Percentiles rank a stretch among this genome's conserved stretches.
Evolutionary conservation across 306 rosid species (phyloP).

Genomic region (Crotalaria pallida): DNA sequence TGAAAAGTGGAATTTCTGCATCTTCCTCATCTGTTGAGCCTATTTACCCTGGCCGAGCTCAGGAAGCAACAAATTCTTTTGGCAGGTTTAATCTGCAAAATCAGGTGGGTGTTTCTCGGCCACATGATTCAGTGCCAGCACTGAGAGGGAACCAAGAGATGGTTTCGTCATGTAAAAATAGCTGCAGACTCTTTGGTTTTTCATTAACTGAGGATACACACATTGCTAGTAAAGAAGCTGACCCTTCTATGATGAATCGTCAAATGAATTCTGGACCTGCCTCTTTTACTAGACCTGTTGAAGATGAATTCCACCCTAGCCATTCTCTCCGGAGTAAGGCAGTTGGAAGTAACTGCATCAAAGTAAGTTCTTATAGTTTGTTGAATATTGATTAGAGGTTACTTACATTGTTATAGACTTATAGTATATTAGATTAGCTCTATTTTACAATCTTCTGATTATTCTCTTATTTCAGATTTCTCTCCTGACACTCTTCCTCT

Average conservation of each 20-base stretch:
- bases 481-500: no score
- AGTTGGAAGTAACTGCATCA: slow-evolving; percentile 48
- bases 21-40: slow-evolving; percentile 24
- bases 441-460: no score
- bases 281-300: slow-evolving; percentile 45
- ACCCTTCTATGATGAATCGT: slow-evolving; percentile 33
- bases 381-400: no score
- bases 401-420: no score
- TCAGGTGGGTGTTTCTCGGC: slow-evolving; percentile 27
- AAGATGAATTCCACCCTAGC: slow-evolving; percentile 46
- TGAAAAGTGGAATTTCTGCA: slow-evolving; percentile 30
- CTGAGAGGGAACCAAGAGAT: slow-evolving; percentile 44
- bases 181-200: slow-evolving; percentile 93
- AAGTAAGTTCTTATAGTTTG: slow-evolving; percentile 35
- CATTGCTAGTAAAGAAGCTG: slow-evolving; percentile 39
- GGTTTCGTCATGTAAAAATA: slow-evolving; percentile 55
- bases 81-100: slow-evolving; percentile 10
- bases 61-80: slow-evolving; percentile 23
- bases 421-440: no score
- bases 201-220: slow-evolving; percentile 61
- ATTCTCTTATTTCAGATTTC: no score
- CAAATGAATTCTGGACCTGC: slow-evolving; percentile 51
- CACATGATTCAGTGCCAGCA: slow-evolving; percentile 22
- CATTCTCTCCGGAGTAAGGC: slow-evolving; percentile 46
- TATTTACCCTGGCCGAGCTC: slow-evolving; percentile 18